Percentiles rank a stretch among this genome's conserved stretches.
phyloP scores from a whole-genome alignment of 768 basidiomycete species.

The Phylloporus sp. region DNA sequence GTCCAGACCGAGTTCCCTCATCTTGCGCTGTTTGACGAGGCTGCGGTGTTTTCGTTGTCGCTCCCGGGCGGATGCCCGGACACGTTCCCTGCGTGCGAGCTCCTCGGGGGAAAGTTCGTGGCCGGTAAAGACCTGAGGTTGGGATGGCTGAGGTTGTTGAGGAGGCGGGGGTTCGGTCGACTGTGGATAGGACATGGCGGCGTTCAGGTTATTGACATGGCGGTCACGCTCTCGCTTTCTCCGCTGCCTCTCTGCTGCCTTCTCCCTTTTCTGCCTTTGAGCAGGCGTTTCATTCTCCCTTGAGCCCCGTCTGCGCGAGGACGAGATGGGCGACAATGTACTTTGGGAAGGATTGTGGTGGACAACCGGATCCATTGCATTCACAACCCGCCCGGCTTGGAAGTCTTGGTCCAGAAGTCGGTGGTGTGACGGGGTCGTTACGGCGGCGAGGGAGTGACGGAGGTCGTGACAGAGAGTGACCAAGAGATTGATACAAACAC shows the following conservation, averaged over 20 bases:
- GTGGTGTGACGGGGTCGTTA: slow-evolving; percentile 32
- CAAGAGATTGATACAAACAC: slow-evolving; percentile 18
- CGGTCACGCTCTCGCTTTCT: slow-evolving; percentile 73
- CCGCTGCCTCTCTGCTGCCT: slow-evolving; percentile 81
- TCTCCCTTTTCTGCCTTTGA: slow-evolving; percentile 75
- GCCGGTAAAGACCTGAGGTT: slow-evolving; percentile 26
- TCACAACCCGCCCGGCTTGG: slow-evolving; percentile 20
- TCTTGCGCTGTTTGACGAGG: slow-evolving; percentile 72
- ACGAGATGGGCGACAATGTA: slow-evolving; percentile 28
- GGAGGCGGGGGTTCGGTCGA: slow-evolving; percentile 30
- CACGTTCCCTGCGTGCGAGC: slow-evolving; percentile 57
- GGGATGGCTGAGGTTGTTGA: slow-evolving; percentile 31
- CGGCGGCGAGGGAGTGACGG: slow-evolving; percentile 33
- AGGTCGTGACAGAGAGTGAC: slow-evolving; percentile 32
- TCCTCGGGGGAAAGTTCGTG: slow-evolving; percentile 58
- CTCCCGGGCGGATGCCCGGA: slow-evolving; percentile 73
- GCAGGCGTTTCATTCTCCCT: slow-evolving; percentile 71
- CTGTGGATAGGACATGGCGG: slow-evolving; percentile 39
- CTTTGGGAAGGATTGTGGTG: slow-evolving; percentile 31
- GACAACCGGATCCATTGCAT: slow-evolving; percentile 32
- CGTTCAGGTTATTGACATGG: slow-evolving; percentile 37
- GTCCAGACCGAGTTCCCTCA: slow-evolving; percentile 77
- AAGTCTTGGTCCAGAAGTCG: slow-evolving; percentile 13
- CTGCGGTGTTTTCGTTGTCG: slow-evolving; percentile 78
- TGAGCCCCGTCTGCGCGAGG: slow-evolving; percentile 46